These are phyloP conservation scores for Epichloe coenophiala DNA, from an alignment of 2,329 filamentous ascomycete species.

Conservation along the genomic window DNA sequence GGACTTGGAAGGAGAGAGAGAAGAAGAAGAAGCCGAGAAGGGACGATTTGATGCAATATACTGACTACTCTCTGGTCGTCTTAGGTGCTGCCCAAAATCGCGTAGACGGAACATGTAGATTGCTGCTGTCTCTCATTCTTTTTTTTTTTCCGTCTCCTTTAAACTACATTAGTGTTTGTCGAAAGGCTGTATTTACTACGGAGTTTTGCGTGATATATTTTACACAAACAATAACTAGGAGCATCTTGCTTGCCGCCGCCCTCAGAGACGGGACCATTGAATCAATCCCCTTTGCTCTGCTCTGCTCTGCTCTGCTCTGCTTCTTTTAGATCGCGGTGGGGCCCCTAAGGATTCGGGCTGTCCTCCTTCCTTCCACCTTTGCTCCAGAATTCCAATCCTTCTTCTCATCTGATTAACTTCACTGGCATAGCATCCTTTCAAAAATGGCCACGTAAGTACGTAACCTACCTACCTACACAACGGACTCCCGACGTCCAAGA, in stretches of 20 bases:
- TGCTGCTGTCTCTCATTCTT: background rate
- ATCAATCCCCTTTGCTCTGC: background rate
- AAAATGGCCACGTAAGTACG: constrained; percentile 11
- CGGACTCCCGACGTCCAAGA: background rate
- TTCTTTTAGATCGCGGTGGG: background rate
- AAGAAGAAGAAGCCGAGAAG: too few species aligned
- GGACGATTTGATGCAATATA: background rate
- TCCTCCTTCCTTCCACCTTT: too few species aligned
- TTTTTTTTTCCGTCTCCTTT: background rate
- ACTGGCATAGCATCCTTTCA: background rate
- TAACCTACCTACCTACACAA: background rate
- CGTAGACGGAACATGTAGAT: background rate
- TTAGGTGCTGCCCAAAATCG: background rate
- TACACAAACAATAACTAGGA: too few species aligned
- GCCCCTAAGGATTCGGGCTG: too few species aligned
- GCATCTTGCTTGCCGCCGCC: too few species aligned
- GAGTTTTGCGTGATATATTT: background rate
- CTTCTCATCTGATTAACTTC: background rate
- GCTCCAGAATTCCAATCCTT: background rate
- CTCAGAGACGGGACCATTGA: too few species aligned
- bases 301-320: too few species aligned
- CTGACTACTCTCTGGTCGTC: background rate
- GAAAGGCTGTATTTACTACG: background rate
- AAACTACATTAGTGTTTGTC: background rate
- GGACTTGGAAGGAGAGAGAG: background rate